Conservation (phyloP, 345 rosid genomes). For the Leavenworthia alabamica region DNA sequence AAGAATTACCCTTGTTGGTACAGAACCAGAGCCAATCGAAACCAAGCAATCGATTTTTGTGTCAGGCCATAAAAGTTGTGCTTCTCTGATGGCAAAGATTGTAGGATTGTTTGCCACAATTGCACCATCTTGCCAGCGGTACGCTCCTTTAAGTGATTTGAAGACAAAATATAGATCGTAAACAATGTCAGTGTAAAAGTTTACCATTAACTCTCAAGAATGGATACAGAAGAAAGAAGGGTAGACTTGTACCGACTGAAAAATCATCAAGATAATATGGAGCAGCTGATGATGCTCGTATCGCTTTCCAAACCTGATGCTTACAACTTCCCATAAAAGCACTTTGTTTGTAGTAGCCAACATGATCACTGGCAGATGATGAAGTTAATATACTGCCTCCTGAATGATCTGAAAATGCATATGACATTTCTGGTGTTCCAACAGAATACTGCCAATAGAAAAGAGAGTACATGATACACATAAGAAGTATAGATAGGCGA, state of each 20-base stretch:
- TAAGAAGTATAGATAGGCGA: neutral
- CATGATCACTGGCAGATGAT: conserved; percentile 66
- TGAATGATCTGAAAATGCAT: conserved; percentile 66
- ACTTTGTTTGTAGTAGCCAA: conserved; percentile 73
- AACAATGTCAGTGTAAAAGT: neutral
- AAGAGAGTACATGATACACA: neutral
- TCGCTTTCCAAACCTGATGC: conserved; percentile 97
- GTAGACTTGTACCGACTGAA: conserved; percentile 60
- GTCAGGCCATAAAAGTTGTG: conserved; percentile 99
- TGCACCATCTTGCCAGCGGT: conserved; percentile 99
- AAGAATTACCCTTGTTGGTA: conserved; percentile 78
- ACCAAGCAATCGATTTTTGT: conserved; percentile 88
- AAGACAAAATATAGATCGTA: conserved; percentile 5
- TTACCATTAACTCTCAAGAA: neutral
- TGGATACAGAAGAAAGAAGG: neutral
- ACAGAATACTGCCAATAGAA: conserved; percentile 63
- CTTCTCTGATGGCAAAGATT: conserved; percentile 87
- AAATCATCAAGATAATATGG: conserved; percentile 99
- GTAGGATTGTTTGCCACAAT: conserved; percentile 98
- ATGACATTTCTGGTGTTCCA: conserved; percentile 87
- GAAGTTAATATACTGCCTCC: conserved; percentile 55
- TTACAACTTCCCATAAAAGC: conserved; percentile 97
- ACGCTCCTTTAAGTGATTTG: conserved; percentile 48
- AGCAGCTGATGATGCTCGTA: conserved; percentile 98
- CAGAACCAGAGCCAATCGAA: conserved; percentile 94